Base-by-base conservation (phyloP, 805 yeast genomes). In the Torulaspora indica region DNA sequence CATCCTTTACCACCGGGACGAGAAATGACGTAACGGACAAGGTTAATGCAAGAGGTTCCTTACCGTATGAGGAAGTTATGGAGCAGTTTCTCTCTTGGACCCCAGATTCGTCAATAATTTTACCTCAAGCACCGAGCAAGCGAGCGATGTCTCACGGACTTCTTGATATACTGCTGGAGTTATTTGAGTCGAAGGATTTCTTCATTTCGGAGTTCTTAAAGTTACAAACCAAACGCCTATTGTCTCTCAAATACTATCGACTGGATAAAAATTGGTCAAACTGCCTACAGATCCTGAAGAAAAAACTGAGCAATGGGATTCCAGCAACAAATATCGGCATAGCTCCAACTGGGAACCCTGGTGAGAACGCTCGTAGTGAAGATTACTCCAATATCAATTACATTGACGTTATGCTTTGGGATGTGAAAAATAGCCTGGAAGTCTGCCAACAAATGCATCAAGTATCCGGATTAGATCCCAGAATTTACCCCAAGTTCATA, bases 321-420 rank as follows among this genome's bases (percentile, higher is more conserved):
- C 28, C 5, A 8, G 44, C 40, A 8, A 12, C 40, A 23, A 33
- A 20, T 8, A 40, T 36, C n/a, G 41, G 24, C 18, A 15, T 37
- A 10, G 35, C 36, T 22, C 31, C 20, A 14, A 15, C 33, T 5
- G 43, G 24, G 5, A 44, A 33, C 7, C 31, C 27, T 12, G 32
- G 40, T 18, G 42, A 31, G 14, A 35, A 40, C 18, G 41, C 20
- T 3, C 32, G 35, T 2, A 32, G 30, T 13, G 47, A 45, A 30
- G 60, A 54, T 24, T 33, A 37, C 12, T 35, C 59, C 2, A 50
- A 52, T 28, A 46, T 90, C 52, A 76, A 75, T 40, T 77, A 78
- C 18, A 70, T 89, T 40, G 95, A 86, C 56, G 87, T 91, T 7
- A 93, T 93, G 98, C 70, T 89, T 13, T 66, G 75, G 31, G 96